Base-by-base conservation (phyloP, 768 basidiomycete species). In the Serendipita sp. region DNA sequence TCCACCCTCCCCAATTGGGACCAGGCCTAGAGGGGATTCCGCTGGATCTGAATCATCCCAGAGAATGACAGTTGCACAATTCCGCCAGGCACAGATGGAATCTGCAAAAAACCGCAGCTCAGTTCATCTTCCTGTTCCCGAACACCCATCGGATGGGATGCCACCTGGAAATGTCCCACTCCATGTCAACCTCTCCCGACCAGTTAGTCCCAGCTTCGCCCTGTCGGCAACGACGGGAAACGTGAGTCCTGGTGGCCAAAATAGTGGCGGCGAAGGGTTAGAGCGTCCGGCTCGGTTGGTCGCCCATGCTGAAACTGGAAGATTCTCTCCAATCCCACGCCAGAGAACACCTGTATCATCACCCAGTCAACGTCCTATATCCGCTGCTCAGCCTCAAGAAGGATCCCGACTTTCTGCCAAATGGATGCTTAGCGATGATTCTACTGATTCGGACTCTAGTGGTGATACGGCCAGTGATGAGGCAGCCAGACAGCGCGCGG, bases 11-110 rank as follows among this genome's bases (percentile, higher is more conserved):
- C 66, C 75, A 38, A 65, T 70, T 17, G 64, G 56, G 4, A 69
- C 78, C 20, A 79, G 84, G 1, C 79, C 82, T 16, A 79, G 86
- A 66, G 81, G 77, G 22, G 74, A 75, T 45, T 85, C 84, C 70
- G 67, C 76, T 64, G 78, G 79, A 17, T 84, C 84, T 2, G 84
- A 86, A 42, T 75, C 81, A 3, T 82, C 83, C 1, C 86, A 87
- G 65, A 80, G 86, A 61, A 89, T 90, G 26, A 85, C 85, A 5
- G 83, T 90, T 33, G 88, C 86, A 2, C 88, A 88, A 2, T 90
- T 90, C 69, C 81, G 85, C 61, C 87, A 89, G 74, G 85, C 80
- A 20, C 85, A 87, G 62, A 84, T 86, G 3, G 75, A 58, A 33
- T 58, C 53, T 28, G 11, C 53, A 4, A 58, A 58, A 33, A 58